Evolutionary conservation across 225 moss, liverwort and hornwort species (phyloP).

Genomic region (Polytrichum commune): DNA sequence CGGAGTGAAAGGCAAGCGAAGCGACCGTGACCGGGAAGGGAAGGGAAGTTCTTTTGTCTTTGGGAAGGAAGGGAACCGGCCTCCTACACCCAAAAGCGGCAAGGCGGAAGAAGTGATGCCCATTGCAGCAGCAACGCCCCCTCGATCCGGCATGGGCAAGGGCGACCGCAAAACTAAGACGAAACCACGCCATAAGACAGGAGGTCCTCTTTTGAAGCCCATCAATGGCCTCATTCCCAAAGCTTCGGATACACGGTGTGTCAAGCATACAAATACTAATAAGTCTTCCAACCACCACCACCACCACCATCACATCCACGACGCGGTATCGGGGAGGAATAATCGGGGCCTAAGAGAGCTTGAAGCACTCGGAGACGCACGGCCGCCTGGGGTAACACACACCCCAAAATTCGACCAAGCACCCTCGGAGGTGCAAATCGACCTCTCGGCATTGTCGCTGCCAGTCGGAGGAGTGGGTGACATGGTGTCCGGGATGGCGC

Average conservation of each 20-base stretch:
- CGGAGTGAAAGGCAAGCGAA: constrained; percentile 93
- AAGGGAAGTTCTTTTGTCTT: constrained; percentile 31
- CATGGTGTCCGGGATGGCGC: constrained; percentile 49
- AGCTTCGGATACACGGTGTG: constrained; percentile 42
- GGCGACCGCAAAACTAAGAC: constrained; percentile 90
- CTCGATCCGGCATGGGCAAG: constrained; percentile 45
- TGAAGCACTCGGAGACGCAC: constrained; percentile 10
- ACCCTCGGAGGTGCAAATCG: constrained; percentile 44
- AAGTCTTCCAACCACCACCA: constrained; percentile 20
- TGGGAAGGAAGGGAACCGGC: constrained; percentile 17
- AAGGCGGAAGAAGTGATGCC: no score
- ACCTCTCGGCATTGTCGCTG: constrained; percentile 73
- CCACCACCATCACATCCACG: not conserved
- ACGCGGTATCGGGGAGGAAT: not conserved
- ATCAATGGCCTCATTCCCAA: constrained; percentile 73
- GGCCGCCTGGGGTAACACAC: constrained; percentile 15
- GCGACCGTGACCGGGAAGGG: constrained; percentile 88
- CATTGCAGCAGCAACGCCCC: no score
- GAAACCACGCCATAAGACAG: constrained; percentile 82
- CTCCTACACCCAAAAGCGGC: not conserved
- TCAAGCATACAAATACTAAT: constrained; percentile 32
- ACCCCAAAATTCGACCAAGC: constrained; percentile 22
- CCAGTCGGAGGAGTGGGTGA: constrained; percentile 74
- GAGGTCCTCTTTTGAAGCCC: constrained; percentile 73
- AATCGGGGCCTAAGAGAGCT: not conserved